Percentiles rank a stretch among this genome's conserved stretches.
Evolutionary conservation across 2,329 filamentous ascomycete species (phyloP).

Genomic region (Sporothrix mexicana): DNA sequence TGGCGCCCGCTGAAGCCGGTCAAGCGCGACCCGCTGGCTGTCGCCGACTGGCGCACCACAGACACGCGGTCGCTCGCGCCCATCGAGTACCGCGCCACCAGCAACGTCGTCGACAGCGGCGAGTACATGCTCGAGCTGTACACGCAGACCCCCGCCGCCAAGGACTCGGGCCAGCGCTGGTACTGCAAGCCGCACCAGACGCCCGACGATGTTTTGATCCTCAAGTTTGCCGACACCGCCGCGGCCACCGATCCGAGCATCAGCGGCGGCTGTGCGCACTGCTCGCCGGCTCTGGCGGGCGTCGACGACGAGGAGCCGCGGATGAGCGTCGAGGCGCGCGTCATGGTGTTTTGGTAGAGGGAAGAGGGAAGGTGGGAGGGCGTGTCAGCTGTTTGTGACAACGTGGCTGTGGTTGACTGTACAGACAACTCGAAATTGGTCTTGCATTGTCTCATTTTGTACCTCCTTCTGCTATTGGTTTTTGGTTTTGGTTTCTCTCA

Average conservation of each 20-base stretch:
- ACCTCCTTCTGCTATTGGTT: too few relatives aligned
- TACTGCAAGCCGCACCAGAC: slow-evolving; percentile 30
- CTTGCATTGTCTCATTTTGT: too few relatives aligned
- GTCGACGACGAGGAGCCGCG: slow-evolving; percentile 23
- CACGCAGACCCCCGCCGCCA: slow-evolving; percentile 17
- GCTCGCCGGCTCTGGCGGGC: slow-evolving; percentile 17
- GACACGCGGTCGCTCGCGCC: neutral
- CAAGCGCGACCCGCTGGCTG: slow-evolving; percentile 19
- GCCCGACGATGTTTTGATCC: slow-evolving; percentile 26
- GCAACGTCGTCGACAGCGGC: slow-evolving; percentile 25
- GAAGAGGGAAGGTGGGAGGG: neutral
- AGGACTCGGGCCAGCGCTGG: slow-evolving; percentile 24
- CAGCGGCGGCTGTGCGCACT: slow-evolving; percentile 20
- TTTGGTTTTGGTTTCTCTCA: too few relatives aligned
- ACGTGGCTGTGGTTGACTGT: too few relatives aligned
- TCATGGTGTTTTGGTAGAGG: slow-evolving; percentile 23
- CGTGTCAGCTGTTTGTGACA: too few relatives aligned
- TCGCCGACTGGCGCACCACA: slow-evolving; percentile 27
- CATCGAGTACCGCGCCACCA: slow-evolving; percentile 30
- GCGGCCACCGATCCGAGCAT: slow-evolving; percentile 4
- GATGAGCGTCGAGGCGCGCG: slow-evolving; percentile 27
- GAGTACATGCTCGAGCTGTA: slow-evolving; percentile 31
- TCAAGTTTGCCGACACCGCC: slow-evolving; percentile 31
- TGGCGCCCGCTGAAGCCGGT: slow-evolving; percentile 26
- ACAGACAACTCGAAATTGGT: too few relatives aligned